Evolutionary conservation across 2,329 filamentous ascomycete species (phyloP).

Genomic region (Ceratocystis lukuohia): DNA sequence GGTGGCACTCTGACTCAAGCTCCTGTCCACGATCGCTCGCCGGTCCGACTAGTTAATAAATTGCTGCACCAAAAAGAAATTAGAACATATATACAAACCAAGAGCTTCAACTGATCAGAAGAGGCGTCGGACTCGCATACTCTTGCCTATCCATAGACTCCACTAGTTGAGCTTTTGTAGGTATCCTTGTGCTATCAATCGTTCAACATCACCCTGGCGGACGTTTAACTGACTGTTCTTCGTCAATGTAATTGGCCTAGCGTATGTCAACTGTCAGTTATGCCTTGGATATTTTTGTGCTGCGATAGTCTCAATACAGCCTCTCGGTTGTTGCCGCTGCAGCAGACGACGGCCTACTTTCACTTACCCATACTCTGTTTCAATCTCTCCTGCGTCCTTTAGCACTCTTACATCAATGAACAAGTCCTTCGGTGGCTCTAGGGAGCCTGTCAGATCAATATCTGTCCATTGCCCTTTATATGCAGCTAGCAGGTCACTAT

Average conservation of each 20-base stretch:
- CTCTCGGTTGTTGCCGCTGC: too few relatives aligned
- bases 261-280: conserved; percentile 16
- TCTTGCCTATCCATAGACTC: background rate
- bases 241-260: conserved; percentile 81
- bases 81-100: background rate
- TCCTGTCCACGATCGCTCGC: background rate
- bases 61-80: background rate
- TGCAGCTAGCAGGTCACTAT: conserved; percentile 80
- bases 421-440: conserved; percentile 86
- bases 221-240: conserved; percentile 99
- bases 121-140: background rate
- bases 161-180: conserved; percentile 68
- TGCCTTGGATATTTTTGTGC: too few relatives aligned
- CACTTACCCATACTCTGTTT: conserved; percentile 92
- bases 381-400: conserved; percentile 94
- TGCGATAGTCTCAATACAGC: background rate
- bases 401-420: conserved; percentile 95
- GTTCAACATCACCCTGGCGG: conserved; percentile 86
- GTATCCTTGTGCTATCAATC: conserved; percentile 87
- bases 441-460: conserved; percentile 82
- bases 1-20: background rate
- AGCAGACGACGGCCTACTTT: background rate
- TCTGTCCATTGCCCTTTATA: conserved; percentile 99
- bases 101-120: background rate
- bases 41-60: background rate